These are phyloP conservation scores for Xylariaceae sp. DNA, from an alignment of 2,329 filamentous ascomycete genomes.

Conservation along the genomic window DNA sequence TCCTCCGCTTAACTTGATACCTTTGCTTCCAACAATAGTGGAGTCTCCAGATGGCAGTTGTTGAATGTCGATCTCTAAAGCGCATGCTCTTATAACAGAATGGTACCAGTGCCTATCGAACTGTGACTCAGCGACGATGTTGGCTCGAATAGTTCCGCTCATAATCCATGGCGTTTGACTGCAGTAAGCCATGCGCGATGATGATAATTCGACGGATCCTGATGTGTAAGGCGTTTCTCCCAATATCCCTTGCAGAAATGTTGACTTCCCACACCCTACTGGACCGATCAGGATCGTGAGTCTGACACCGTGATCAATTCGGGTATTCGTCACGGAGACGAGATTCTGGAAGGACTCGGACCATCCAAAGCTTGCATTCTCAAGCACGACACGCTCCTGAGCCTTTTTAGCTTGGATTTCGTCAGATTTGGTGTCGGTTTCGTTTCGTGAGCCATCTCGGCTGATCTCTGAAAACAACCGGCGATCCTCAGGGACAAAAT, in stretches of 20 bases:
- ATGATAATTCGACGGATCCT: background rate
- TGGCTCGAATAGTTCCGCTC: slow-evolving; percentile 32
- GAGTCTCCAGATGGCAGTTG: slow-evolving; percentile 21
- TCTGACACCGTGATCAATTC: slow-evolving; percentile 2
- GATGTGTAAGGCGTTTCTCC: slow-evolving; percentile 4
- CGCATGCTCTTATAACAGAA: slow-evolving; percentile 17
- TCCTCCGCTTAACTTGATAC: slow-evolving; percentile 19
- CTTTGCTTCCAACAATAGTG: slow-evolving; percentile 19
- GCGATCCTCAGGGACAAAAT: background rate
- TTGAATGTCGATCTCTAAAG: slow-evolving; percentile 23
- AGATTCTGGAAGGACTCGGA: slow-evolving; percentile 4
- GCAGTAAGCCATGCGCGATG: slow-evolving; percentile 9
- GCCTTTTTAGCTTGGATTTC: background rate
- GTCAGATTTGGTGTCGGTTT: background rate
- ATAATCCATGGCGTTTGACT: slow-evolving; percentile 28
- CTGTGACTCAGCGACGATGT: slow-evolving; percentile 22
- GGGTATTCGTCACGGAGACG: slow-evolving; percentile 4
- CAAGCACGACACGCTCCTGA: background rate
- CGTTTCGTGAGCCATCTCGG: background rate
- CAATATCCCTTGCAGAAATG: slow-evolving; percentile 10
- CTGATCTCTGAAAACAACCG: too few relatives aligned
- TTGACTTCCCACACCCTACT: slow-evolving; percentile 11
- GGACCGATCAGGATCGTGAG: slow-evolving; percentile 10
- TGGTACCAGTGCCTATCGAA: slow-evolving; percentile 30
- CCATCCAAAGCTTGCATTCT: slow-evolving; percentile 12